A percentile compares a stretch with the other conserved stretches of the same genome.
These are phyloP conservation scores for Starmerella stigmatis DNA, from an alignment of 805 yeast genomes.

Conservation along the genomic window DNA sequence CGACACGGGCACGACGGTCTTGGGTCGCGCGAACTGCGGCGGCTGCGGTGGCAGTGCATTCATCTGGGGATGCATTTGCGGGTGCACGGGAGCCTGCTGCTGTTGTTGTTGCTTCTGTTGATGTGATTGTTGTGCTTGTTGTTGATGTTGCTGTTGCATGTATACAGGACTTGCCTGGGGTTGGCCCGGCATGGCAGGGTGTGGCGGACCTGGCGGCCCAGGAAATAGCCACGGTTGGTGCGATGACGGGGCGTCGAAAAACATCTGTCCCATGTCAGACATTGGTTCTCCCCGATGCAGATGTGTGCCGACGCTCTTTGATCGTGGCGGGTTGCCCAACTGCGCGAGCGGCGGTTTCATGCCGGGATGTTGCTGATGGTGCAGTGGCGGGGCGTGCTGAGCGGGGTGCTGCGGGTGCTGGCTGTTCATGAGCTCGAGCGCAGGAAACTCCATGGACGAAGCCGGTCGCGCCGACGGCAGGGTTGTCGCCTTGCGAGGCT, in stretches of 20 bases:
- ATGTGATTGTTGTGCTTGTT: not conserved
- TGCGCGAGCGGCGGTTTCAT: not conserved
- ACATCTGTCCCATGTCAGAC: not conserved
- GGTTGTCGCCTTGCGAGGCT: not conserved
- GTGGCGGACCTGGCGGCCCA: not conserved
- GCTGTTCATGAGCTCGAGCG: not conserved
- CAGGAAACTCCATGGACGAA: not conserved
- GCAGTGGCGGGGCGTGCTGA: not conserved
- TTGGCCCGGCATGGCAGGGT: not conserved
- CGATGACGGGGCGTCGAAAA: not conserved
- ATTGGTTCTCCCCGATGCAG: not conserved
- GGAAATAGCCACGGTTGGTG: not conserved
- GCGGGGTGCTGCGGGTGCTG: not conserved
- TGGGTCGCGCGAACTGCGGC: slow-evolving; percentile 1
- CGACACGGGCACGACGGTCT: slow-evolving; percentile 3
- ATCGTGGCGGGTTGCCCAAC: not conserved
- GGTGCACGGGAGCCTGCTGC: not conserved
- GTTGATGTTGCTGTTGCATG: not conserved
- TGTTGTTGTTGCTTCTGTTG: not conserved
- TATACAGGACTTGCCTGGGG: not conserved
- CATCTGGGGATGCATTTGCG: not conserved
- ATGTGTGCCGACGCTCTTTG: not conserved
- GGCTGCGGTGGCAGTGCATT: not conserved
- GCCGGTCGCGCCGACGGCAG: not conserved
- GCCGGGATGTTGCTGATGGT: no score